These are phyloP conservation scores for Teratosphaeria zuluensis DNA, from an alignment of 2,329 filamentous ascomycete species.

Conservation along the genomic window DNA sequence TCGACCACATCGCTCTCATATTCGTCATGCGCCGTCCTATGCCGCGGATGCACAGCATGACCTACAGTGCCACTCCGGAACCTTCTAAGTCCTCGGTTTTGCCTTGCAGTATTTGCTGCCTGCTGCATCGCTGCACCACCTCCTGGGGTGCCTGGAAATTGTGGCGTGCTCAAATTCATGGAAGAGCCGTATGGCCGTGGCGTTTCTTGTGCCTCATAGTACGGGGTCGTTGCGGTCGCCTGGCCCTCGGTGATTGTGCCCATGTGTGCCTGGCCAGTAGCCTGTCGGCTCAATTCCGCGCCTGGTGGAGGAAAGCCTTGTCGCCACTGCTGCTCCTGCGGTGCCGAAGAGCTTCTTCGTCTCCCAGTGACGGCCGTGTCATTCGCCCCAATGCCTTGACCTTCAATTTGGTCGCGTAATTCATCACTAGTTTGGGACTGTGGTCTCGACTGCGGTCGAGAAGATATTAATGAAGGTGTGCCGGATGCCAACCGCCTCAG, in stretches of 20 bases:
- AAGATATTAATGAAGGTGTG: not conserved
- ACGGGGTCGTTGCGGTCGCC: constrained; percentile 4
- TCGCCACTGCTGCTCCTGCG: constrained; percentile 15
- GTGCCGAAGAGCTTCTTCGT: constrained; percentile 23
- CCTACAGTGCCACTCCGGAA: constrained; percentile 2
- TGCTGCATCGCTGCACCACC: constrained; percentile 16
- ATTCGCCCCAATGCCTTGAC: constrained; percentile 2
- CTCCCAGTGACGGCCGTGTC: constrained; percentile 13
- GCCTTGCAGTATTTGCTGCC: constrained; percentile 19
- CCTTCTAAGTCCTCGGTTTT: constrained; percentile 15
- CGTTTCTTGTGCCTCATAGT: constrained; percentile 3
- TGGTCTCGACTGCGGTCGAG: constrained; percentile 6
- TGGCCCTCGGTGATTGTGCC: constrained; percentile 19
- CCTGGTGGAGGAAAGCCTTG: constrained; percentile 7
- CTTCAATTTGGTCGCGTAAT: not conserved
- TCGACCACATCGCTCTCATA: constrained; percentile 57
- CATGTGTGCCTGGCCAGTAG: constrained; percentile 16
- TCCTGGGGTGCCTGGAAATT: constrained; percentile 10
- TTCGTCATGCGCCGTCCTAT: constrained; percentile 26
- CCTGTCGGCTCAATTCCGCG: constrained; percentile 14
- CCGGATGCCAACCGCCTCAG: constrained; percentile 22
- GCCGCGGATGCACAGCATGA: not conserved
- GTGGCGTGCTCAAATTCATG: constrained; percentile 6
- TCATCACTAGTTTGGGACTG: constrained; percentile 8
- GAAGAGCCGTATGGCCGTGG: constrained; percentile 12